Base-by-base conservation (phyloP, 164 flowering plant species). In the Tetracentron sinense region DNA sequence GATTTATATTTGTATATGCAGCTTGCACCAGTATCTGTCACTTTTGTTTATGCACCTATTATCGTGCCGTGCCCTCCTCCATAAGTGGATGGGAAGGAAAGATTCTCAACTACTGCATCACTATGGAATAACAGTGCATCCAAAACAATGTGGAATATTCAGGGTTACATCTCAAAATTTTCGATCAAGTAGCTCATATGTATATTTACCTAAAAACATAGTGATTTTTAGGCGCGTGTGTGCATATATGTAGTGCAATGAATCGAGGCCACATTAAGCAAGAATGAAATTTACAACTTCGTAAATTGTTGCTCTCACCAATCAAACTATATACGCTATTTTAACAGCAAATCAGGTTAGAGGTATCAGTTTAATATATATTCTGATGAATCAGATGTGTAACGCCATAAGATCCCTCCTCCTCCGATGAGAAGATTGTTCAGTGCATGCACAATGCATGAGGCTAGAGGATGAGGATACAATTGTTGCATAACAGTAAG, bases 361-460 rank as follows among this genome's bases (percentile, higher is more conserved):
- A 4, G 8, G 8, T 38, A 10, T 38, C 1, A 38, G 14, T 38
- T 16, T 38, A 38, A n/a, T 6, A 19, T 57, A 46, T 63, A 50
- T 68, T 69, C 33, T 38, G 68, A 58, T 58, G 83, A 66, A 31
- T 50, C 67, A 30, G 83, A 75, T 38, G 81, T 48, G 74, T 74
- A 72, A 15, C 83, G 82, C 98, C 98, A 93, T 38, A 87, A 29
- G 27, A 85, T 56, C 26, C 83, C 94, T 69, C 97, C 98, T n/a
- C n/a, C n/a, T n/a, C n/a, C n/a, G n/a, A n/a, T n/a, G 4, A 86
- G 71, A 52, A 90, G 79, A 74, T 93, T 93, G 82, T 90, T 93
- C 66, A 85, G 35, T 10, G 92, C 86, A 73, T 93, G 98, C n/a
- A 60, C 96, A 78, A 72, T 85, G 84, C 89, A 90, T 84, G n/a